phyloP scores from a whole-genome alignment of 345 rosid genomes.

The Salix caprea region DNA sequence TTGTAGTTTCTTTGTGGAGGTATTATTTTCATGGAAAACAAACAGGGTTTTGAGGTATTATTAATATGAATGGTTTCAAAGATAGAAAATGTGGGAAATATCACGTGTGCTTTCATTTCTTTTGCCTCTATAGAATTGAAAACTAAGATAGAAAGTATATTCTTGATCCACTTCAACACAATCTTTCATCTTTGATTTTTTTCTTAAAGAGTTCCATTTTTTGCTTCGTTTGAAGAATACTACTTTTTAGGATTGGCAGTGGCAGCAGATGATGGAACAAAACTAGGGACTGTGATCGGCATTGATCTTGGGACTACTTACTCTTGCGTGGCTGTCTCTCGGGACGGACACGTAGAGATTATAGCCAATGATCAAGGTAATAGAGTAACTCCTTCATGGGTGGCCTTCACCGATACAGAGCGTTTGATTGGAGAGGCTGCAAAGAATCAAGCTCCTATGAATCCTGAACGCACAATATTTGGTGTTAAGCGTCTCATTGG shows the following conservation, averaged over 20 bases:
- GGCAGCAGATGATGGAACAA: constrained; percentile 24
- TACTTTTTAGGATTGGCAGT: constrained; percentile 26
- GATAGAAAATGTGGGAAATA: no score
- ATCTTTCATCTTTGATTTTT: no score
- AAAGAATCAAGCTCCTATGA: constrained; percentile 54
- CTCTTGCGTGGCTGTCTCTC: constrained; percentile 51
- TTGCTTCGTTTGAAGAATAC: constrained; percentile 13
- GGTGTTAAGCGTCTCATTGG: constrained; percentile 59
- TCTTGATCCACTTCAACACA: no score
- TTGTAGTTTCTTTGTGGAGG: not conserved
- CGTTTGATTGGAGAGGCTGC: constrained; percentile 67
- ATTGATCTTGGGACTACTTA: constrained; percentile 56
- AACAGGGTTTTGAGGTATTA: no score
- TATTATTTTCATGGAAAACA: not conserved
- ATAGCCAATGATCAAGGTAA: constrained; percentile 65
- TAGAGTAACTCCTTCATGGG: constrained; percentile 68
- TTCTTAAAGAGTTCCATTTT: not conserved
- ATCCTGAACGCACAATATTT: constrained; percentile 44
- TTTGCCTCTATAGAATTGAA: no score
- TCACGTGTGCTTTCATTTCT: no score
- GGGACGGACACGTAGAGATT: constrained; percentile 45
- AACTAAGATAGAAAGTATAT: no score
- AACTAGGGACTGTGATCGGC: constrained; percentile 51
- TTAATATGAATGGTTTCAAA: not conserved
- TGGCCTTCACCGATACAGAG: constrained; percentile 59